Percentiles rank a stretch among this genome's conserved stretches.
phyloP scores from a whole-genome alignment of 2,329 filamentous ascomycete species.

The Pseudogymnoascus sp. region DNA sequence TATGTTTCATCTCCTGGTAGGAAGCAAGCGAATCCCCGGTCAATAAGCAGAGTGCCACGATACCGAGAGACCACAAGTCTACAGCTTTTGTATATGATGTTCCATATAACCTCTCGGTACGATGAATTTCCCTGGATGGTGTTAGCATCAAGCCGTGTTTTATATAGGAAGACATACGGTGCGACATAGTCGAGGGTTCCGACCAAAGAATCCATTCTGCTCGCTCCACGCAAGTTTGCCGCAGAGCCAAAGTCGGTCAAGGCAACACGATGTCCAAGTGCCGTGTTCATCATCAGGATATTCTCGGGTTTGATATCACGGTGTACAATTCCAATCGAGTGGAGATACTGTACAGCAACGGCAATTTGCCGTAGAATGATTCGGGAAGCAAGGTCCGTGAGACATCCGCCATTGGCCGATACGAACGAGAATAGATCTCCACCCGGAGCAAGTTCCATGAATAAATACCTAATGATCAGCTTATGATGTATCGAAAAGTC shows the following conservation, averaged over 20 bases:
- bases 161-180: conserved; percentile 20
- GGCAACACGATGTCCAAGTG: conserved; percentile 24
- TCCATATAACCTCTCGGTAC: conserved; percentile 19
- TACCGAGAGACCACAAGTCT: conserved; percentile 27
- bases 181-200: conserved; percentile 26
- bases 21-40: conserved; percentile 19
- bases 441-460: conserved; percentile 49
- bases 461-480: conserved; percentile 38
- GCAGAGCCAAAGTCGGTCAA: conserved; percentile 29
- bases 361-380: conserved; percentile 26
- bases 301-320: conserved; percentile 28
- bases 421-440: conserved; percentile 28
- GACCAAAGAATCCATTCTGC: conserved; percentile 22
- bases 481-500: background rate
- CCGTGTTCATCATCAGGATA: conserved; percentile 24
- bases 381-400: conserved; percentile 21
- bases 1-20: conserved; percentile 11
- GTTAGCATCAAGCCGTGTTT: background rate
- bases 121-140: conserved; percentile 8
- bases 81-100: conserved; percentile 23
- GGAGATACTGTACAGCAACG: conserved; percentile 24
- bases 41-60: conserved; percentile 21
- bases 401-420: conserved; percentile 16
- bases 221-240: conserved; percentile 13
- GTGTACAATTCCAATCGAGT: conserved; percentile 23